A percentile compares a stretch with the other conserved stretches of the same genome.
These are phyloP conservation scores for Zelonia costaricensis DNA, from an alignment of 208 protist genomes.

Conservation along the genomic window DNA sequence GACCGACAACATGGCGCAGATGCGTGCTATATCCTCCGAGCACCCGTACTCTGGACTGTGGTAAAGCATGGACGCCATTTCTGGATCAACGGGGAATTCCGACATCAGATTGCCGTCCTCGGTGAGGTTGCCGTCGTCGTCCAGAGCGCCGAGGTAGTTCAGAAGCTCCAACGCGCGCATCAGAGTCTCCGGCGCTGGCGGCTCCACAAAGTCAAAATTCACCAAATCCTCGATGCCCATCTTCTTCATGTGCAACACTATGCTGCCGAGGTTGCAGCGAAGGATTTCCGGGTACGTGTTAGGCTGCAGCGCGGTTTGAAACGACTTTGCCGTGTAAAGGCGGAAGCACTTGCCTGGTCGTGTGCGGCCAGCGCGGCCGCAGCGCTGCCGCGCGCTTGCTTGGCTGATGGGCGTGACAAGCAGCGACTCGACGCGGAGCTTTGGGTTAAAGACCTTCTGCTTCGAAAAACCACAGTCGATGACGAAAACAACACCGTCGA, in stretches of 20 bases:
- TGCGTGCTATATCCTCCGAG: slow-evolving; percentile 95
- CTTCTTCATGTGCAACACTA: slow-evolving; percentile 97
- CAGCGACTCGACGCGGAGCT: slow-evolving; percentile 97
- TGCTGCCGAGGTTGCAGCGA: slow-evolving; percentile 96
- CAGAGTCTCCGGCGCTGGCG: slow-evolving; percentile 95
- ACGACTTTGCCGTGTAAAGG: slow-evolving; percentile 96
- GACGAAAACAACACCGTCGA: slow-evolving; percentile 99
- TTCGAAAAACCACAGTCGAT: slow-evolving; percentile 98
- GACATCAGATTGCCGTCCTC: slow-evolving; percentile 94
- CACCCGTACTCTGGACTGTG: slow-evolving; percentile 94
- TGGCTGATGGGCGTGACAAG: slow-evolving; percentile 97
- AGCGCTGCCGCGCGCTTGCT: slow-evolving; percentile 95
- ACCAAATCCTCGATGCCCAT: slow-evolving; percentile 98
- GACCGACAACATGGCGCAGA: slow-evolving; percentile 96
- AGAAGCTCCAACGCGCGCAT: slow-evolving; percentile 95
- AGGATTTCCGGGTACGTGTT: slow-evolving; percentile 98
- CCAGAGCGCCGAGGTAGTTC: slow-evolving; percentile 96
- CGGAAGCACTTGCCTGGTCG: slow-evolving; percentile 98
- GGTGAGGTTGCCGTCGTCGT: slow-evolving; percentile 98
- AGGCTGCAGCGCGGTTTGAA: slow-evolving; percentile 92
- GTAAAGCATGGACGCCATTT: slow-evolving; percentile 97
- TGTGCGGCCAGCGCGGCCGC: slow-evolving; percentile 94
- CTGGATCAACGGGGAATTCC: slow-evolving; percentile 98
- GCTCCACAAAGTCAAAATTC: slow-evolving; percentile 98
- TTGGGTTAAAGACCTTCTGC: slow-evolving; percentile 98